A percentile compares a stretch with the other conserved stretches of the same genome.
Conservation (phyloP, 139 green algal genomes). For the Volvox reticuliferus region DNA sequence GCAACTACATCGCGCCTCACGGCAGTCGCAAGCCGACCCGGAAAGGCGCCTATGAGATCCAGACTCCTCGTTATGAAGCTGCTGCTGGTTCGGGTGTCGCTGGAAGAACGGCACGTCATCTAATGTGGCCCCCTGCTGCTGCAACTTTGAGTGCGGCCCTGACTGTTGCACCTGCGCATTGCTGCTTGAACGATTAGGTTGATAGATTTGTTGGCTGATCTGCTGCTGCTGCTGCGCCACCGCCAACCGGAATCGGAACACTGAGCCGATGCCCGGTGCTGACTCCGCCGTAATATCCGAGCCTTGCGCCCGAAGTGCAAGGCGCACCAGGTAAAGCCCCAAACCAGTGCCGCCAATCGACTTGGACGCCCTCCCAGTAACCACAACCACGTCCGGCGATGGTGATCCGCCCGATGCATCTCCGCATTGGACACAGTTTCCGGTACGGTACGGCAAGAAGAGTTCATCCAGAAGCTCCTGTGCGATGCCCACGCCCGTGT, state of each 20-base stretch:
- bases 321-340: constrained; percentile 67
- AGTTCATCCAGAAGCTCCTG: constrained; percentile 45
- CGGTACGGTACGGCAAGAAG: constrained; percentile 45
- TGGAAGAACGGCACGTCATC: background rate
- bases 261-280: constrained; percentile 61
- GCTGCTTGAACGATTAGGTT: background rate
- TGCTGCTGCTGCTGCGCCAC: constrained; percentile 30
- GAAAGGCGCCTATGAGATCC: background rate
- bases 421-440: background rate
- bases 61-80: background rate
- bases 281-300: constrained; percentile 71
- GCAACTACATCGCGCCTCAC: background rate
- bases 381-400: background rate
- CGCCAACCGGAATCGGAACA: constrained; percentile 75
- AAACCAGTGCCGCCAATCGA: constrained; percentile 72
- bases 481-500: constrained; percentile 38
- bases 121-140: background rate
- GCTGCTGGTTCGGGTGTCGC: background rate
- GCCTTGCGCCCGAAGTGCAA: constrained; percentile 70
- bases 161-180: background rate
- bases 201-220: background rate
- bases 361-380: constrained; percentile 40
- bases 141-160: background rate
- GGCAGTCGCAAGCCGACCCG: background rate
- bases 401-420: background rate